Evolutionary conservation across 2,329 filamentous ascomycete species (phyloP).

Genomic region (Penicillium brasilianum): DNA sequence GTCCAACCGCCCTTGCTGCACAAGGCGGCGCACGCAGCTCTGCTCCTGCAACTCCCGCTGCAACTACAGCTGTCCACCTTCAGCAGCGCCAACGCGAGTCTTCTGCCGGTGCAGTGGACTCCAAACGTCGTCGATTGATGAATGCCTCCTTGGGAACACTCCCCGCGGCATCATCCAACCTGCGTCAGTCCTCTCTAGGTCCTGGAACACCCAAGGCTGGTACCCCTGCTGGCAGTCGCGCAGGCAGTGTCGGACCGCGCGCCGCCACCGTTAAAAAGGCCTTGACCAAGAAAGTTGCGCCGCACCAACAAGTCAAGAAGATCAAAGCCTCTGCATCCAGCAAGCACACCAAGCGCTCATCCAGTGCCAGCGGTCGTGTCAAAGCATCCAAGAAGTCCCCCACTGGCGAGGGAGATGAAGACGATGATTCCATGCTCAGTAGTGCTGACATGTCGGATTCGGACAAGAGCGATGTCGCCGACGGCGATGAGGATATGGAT

Average conservation of each 20-base stretch:
- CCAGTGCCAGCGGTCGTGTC: conserved; percentile 45
- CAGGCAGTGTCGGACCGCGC: conserved; percentile 63
- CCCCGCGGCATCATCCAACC: conserved; percentile 58
- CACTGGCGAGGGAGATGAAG: conserved; percentile 47
- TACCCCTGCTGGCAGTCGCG: conserved; percentile 58
- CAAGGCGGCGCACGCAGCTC: conserved; percentile 47
- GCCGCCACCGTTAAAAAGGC: conserved; percentile 51
- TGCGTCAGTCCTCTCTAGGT: conserved; percentile 66
- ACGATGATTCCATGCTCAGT: conserved; percentile 60
- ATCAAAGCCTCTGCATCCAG: conserved; percentile 42
- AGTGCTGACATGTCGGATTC: conserved; percentile 56
- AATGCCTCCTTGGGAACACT: conserved; percentile 59
- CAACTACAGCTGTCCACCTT: conserved; percentile 44
- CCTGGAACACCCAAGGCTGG: conserved; percentile 67
- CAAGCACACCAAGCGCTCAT: conserved; percentile 50
- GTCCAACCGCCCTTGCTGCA: conserved; percentile 48
- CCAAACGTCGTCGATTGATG: conserved; percentile 64
- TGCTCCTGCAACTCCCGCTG: conserved; percentile 51
- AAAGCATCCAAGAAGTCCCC: conserved; percentile 51
- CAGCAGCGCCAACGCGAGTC: conserved; percentile 59
- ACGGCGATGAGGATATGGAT: conserved; percentile 47
- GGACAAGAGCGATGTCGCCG: conserved; percentile 44
- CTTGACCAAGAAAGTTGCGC: conserved; percentile 60
- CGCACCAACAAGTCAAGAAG: conserved; percentile 56
- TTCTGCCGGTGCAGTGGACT: conserved; percentile 59